Evolutionary conservation across 352 stramenopile genomes (phyloP), one percentile per base, ranked within the genome.

Genomic region (Globisporangium nodosum): DNA sequence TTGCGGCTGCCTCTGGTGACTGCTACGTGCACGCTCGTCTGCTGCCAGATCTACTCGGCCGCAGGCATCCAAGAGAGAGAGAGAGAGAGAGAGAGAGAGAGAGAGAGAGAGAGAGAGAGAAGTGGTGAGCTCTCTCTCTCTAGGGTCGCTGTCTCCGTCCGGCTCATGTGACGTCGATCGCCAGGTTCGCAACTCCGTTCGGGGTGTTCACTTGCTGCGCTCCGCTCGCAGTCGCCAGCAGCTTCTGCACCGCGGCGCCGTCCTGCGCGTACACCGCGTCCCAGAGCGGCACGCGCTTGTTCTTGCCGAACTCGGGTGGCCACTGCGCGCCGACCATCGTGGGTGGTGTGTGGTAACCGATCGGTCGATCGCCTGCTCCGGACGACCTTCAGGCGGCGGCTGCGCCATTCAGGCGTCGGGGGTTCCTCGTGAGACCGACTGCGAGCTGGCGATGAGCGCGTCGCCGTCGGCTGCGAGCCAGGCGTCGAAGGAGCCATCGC

Each of bases 21-120:
- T n/a, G 69, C 76, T 3, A 87, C 47, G 57, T 89, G 77, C 8
- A 85, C 70, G 24, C 75, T 80, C 31, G 77, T 87, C 56, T 81
- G 67, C 59, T 80, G 77, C 73, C 78, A 85, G 18, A 88, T 53
- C 78, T 86, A 42, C 13, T 12, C 21, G 24, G n/a, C 47, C 18
- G 27, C 42, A 43, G 18, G 39, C 39, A 45, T 7, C 39, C 39
- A 35, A 35, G 30, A 35, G 30, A 3, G n/a, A 40, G 35, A 9
- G 9, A 40, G 6, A 40, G n/a, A n/a, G n/a, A n/a, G n/a, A n/a
- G n/a, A n/a, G n/a, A n/a, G n/a, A n/a, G n/a, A n/a, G n/a, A n/a
- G n/a, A n/a, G n/a, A 35, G 30, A 35, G 30, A 3, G 6, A 6
- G 3, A 35, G 6, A 3, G 6, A 35, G 30, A 35, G 30, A 3